A percentile compares a stretch with the other conserved stretches of the same genome.
Evolutionary conservation across 306 rosid species (phyloP).

Genomic region (Hylodesmum podocarpum): DNA sequence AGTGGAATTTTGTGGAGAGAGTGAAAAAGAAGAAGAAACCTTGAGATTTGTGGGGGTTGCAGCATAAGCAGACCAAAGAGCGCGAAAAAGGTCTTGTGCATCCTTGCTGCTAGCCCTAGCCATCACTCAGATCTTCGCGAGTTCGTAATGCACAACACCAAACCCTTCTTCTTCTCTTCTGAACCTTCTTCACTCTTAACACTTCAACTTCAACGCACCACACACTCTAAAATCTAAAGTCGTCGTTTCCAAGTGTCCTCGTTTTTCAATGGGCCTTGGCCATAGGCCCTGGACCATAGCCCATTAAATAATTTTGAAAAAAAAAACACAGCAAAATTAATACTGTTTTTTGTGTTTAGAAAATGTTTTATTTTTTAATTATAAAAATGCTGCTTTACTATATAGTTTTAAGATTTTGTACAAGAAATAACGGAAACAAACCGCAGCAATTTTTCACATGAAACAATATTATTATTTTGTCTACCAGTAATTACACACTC

Average conservation of each 20-base stretch:
- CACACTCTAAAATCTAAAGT: neutral
- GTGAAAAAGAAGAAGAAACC: conserved; percentile 38
- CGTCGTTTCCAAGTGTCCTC: neutral
- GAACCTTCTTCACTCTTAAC: neutral
- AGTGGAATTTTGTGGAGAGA: neutral
- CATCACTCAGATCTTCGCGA: conserved; percentile 28
- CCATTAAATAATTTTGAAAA: neutral
- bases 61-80: conserved; percentile 78
- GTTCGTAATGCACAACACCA: neutral
- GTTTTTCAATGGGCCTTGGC: neutral
- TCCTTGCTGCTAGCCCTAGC: conserved; percentile 56
- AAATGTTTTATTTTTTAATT: too few species aligned
- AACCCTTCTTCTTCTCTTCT: neutral
- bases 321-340: too few species aligned
- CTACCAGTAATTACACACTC: too few species aligned
- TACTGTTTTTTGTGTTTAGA: too few species aligned
- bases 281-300: neutral
- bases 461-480: too few species aligned
- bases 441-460: too few species aligned
- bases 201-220: neutral
- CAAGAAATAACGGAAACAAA: too few species aligned
- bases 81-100: conserved; percentile 61
- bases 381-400: too few species aligned
- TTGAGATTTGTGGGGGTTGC: conserved; percentile 76
- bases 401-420: too few species aligned